Percentiles rank a stretch among this genome's conserved stretches.
Evolutionary conservation across 2,329 filamentous ascomycete genomes (phyloP).

Genomic region (Teratosphaeria viscida): DNA sequence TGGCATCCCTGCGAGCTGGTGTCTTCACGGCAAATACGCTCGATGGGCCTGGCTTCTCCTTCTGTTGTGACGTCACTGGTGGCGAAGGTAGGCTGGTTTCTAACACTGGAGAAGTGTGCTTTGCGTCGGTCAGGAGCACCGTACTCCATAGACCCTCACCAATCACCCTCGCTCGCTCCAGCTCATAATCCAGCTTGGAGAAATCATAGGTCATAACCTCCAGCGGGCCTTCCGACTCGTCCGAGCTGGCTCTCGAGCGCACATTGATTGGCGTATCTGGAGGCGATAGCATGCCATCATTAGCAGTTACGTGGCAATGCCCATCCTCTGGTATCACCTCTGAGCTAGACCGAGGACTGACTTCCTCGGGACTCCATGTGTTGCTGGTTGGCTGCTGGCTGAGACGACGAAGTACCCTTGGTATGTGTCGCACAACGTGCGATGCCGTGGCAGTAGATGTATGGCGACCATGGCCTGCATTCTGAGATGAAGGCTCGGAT

Average conservation of each 20-base stretch:
- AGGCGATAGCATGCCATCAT: background rate
- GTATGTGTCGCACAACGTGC: background rate
- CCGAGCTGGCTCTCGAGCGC: background rate
- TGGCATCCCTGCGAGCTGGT: conserved; percentile 22
- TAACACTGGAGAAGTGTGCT: background rate
- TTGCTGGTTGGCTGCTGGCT: background rate
- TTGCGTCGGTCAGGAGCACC: conserved; percentile 24
- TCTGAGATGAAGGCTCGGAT: background rate
- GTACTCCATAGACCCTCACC: conserved; percentile 28
- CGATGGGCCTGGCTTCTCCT: conserved; percentile 1
- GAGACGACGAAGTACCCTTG: background rate
- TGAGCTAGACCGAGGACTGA: background rate
- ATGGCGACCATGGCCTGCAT: background rate
- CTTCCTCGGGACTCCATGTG: background rate
- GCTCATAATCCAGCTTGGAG: conserved; percentile 19
- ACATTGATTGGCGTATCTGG: conserved; percentile 1
- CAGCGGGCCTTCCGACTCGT: background rate
- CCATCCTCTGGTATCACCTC: background rate
- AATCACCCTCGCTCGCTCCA: conserved; percentile 22
- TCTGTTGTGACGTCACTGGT: conserved; percentile 8
- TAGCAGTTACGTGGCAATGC: background rate
- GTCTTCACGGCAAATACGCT: conserved; percentile 24
- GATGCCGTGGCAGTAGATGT: background rate
- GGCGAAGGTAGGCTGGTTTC: conserved; percentile 5
- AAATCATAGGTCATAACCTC: conserved; percentile 10